Conservation (phyloP, 169 alveolate genomes). For the Amoebophrya sp. region DNA sequence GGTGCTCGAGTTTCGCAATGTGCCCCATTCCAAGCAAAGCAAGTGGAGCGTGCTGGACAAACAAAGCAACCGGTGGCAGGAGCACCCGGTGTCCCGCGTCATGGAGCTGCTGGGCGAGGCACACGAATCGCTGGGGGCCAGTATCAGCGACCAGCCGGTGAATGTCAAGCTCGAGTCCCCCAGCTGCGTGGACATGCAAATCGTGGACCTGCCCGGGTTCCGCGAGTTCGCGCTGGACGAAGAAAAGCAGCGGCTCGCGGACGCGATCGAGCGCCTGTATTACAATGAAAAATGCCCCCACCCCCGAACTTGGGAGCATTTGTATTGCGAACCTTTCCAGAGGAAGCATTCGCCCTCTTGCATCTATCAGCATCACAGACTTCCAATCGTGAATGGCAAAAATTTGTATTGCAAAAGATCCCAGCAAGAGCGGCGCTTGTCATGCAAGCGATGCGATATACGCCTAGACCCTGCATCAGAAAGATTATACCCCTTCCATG, state of each 20-base stretch:
- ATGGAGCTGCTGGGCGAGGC: slow-evolving; percentile 38
- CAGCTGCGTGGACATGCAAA: slow-evolving; percentile 41
- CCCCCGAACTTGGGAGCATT: too few species aligned
- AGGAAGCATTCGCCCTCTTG: too few species aligned
- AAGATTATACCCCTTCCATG: too few species aligned
- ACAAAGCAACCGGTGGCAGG: not conserved
- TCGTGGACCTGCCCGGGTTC: slow-evolving; percentile 53
- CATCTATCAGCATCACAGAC: too few species aligned
- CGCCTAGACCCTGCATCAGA: too few species aligned
- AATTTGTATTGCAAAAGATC: too few species aligned
- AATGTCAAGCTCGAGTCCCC: not conserved
- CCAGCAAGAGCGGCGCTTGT: too few species aligned
- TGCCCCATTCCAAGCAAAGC: not conserved
- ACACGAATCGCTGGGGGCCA: slow-evolving; percentile 43
- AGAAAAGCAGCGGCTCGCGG: slow-evolving; percentile 41
- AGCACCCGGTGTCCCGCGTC: not conserved
- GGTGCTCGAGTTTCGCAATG: slow-evolving; percentile 30
- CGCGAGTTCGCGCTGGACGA: slow-evolving; percentile 50
- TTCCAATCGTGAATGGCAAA: too few species aligned
- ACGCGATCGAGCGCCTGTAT: slow-evolving; percentile 30
- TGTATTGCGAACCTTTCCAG: too few species aligned
- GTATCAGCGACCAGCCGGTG: not conserved
- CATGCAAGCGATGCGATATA: too few species aligned
- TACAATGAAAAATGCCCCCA: too few species aligned
- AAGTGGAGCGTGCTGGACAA: slow-evolving; percentile 14